phyloP scores from a whole-genome alignment of 345 rosid species.

The Murraya koenigii region DNA sequence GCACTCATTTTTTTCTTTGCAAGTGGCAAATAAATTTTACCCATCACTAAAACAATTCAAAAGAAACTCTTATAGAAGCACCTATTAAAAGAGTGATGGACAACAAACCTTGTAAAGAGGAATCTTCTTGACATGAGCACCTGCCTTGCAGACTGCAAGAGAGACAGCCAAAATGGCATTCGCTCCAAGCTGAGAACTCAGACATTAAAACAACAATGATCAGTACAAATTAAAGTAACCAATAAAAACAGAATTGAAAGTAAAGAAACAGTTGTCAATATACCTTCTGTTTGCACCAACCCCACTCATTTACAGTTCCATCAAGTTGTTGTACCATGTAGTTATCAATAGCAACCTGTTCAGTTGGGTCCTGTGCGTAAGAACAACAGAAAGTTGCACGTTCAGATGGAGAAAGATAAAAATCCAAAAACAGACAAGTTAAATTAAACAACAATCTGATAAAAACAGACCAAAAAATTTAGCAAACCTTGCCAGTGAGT shows the following conservation, averaged over 20 bases:
- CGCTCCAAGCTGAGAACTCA: conserved; percentile 70
- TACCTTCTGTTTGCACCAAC: conserved; percentile 99
- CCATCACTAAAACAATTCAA: not conserved
- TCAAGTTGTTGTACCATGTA: conserved; percentile 93
- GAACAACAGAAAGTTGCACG: not conserved
- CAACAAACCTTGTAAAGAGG: conserved; percentile 76
- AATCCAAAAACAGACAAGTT: not conserved
- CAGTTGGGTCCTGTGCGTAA: conserved; percentile 69
- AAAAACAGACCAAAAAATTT: not conserved
- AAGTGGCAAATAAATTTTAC: not conserved
- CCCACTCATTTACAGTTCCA: conserved; percentile 98
- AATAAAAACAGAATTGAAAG: not conserved
- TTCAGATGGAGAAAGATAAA: conserved; percentile 9
- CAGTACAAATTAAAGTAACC: not conserved
- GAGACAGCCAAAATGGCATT: conserved; percentile 94
- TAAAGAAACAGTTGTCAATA: not conserved
- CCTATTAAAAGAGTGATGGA: not conserved
- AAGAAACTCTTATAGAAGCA: not conserved
- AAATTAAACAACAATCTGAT: not conserved
- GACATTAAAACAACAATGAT: not conserved
- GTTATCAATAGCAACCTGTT: conserved; percentile 79
- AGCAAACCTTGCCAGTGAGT: conserved; percentile 76
- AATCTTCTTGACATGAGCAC: conserved; percentile 57
- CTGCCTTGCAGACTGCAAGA: conserved; percentile 92
- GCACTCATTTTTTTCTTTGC: not conserved